phyloP scores from a whole-genome alignment of 345 rosid genomes.

The Carallia pectinifolia region DNA sequence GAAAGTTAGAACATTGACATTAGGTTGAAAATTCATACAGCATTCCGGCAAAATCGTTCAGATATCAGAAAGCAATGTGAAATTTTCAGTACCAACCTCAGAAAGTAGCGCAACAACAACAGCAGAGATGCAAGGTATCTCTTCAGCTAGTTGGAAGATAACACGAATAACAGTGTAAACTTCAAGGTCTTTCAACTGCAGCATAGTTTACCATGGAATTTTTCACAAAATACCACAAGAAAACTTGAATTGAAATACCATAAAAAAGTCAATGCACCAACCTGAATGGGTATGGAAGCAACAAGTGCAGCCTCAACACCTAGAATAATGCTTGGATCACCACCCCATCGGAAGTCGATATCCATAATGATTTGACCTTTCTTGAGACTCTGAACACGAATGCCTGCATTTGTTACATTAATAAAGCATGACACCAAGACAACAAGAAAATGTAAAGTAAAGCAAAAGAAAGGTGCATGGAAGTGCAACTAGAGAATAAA shows the following conservation, averaged over 20 bases:
- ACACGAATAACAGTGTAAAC: conserved; percentile 91
- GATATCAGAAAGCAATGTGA: conserved; percentile 5
- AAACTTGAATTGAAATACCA: neutral
- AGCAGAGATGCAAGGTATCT: conserved; percentile 98
- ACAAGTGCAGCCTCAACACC: conserved; percentile 91
- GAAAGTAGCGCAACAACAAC: conserved; percentile 94
- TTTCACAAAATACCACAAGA: conserved; percentile 8
- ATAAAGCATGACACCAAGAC: conserved; percentile 6
- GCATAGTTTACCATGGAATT: conserved; percentile 22
- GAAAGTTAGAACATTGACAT: neutral
- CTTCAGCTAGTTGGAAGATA: conserved; percentile 95
- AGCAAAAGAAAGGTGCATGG: neutral
- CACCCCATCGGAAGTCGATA: conserved; percentile 97
- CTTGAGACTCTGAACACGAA: conserved; percentile 96
- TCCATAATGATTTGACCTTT: conserved; percentile 97
- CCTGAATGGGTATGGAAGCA: conserved; percentile 99
- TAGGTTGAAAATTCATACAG: neutral
- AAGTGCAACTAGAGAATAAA: too few relatives aligned
- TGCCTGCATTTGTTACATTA: conserved; percentile 54
- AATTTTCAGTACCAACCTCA: conserved; percentile 49
- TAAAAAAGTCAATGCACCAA: conserved; percentile 25
- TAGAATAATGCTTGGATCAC: conserved; percentile 94
- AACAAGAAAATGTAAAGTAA: neutral
- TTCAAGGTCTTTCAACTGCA: conserved; percentile 96
- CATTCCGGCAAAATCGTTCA: neutral